Evolutionary conservation across 2,329 filamentous ascomycete genomes (phyloP), one percentile per base, ranked within the genome.

Genomic region (Mycosphaerella sp.): DNA sequence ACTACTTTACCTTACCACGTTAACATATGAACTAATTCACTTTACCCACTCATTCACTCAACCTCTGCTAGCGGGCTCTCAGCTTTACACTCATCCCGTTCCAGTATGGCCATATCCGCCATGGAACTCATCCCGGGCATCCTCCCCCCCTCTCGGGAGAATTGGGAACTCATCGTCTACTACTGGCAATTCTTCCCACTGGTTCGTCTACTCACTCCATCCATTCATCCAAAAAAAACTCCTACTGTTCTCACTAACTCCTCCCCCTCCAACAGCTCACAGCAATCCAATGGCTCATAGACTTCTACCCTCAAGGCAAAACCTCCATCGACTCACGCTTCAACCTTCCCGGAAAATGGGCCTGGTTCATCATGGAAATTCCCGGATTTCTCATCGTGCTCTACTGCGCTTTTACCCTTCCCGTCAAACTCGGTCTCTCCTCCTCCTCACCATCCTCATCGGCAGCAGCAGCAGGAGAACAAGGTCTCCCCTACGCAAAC

Each of bases 271-370:
- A 53, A 59, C 55, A 95, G 89, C 66, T 89, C 59, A 84, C 84
- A 0, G 79, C 82, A 1, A 48, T 81, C 21, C 90, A 95, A 81
- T 95, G 86, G 85, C 55, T 84, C 53, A 74, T 79, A n/a, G 79
- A 82, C 52, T 95, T 82, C 80, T 93, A 96, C 70, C 88, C 88
- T 48, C 89, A 92, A 76, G 93, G 93, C 70, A 97, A 97, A 73
- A 95, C 91, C 2, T 95, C 89, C 3, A 79, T 83, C 14, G 67
- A 78, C 2, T 90, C 86, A 64, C 74, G 74, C 10, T 76, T 93
- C 68, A 98, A 98, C 73, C 72, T 97, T n/a, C 88, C 91, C 1
- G 93, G 93, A 57, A 88, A 87, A 64, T 75, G 89, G 59, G 90
- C 83, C 54, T 98, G 93, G 93, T 79, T 87, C 53, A 80, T 84